A percentile compares a stretch with the other conserved stretches of the same genome.
Conservation (phyloP, 2,329 filamentous ascomycete genomes). For the Pseudogymnoascus sp. region DNA sequence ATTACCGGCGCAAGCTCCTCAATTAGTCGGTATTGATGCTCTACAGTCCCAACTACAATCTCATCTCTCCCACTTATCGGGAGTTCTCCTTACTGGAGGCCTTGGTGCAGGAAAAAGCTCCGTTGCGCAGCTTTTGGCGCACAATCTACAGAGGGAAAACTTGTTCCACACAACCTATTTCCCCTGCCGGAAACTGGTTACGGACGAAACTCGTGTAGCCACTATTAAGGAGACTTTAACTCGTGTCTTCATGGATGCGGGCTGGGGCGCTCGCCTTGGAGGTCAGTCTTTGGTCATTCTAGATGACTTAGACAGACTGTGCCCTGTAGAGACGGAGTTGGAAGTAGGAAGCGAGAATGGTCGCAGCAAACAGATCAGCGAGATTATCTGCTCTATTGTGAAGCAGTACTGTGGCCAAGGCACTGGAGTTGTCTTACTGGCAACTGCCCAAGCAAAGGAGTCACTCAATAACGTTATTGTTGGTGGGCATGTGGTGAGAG, state of each 20-base stretch:
- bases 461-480: conserved; percentile 83
- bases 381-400: conserved; percentile 74
- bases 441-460: conserved; percentile 89
- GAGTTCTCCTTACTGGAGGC: conserved; percentile 79
- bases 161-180: conserved; percentile 82
- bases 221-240: conserved; percentile 84
- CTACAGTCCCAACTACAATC: conserved; percentile 64
- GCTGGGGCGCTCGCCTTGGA: conserved; percentile 82
- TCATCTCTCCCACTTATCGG: conserved; percentile 77
- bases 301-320: conserved; percentile 88
- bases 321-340: conserved; percentile 86
- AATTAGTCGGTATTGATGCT: conserved; percentile 75
- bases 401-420: conserved; percentile 74
- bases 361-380: conserved; percentile 83
- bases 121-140: conserved; percentile 67
- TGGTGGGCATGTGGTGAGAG: conserved; percentile 83
- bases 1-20: conserved; percentile 44
- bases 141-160: conserved; percentile 60
- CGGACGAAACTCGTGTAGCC: conserved; percentile 80
- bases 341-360: conserved; percentile 92
- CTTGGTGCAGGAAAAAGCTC: conserved; percentile 86
- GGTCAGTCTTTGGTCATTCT: conserved; percentile 78
- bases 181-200: conserved; percentile 77
- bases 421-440: conserved; percentile 76
- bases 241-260: conserved; percentile 77